Conservation (phyloP, 306 rosid genomes). For the Hippophae tibetana region DNA sequence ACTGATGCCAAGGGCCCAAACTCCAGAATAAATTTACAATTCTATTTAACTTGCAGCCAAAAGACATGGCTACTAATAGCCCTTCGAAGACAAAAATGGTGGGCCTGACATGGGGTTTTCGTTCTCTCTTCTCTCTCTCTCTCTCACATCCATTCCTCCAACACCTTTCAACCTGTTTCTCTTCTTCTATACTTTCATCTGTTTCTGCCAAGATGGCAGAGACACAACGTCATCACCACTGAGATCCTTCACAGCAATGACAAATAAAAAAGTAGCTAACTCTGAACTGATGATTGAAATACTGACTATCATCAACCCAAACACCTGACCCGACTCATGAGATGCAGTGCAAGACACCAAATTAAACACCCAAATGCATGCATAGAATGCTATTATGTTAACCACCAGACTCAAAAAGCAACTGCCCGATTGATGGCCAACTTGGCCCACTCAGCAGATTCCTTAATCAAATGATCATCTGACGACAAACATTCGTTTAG, state of each 20-base stretch:
- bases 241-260: slow-evolving; percentile 51
- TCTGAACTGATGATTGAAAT: slow-evolving; percentile 38
- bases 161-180: slow-evolving; percentile 24
- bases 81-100: slow-evolving; percentile 15
- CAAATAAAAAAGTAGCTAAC: slow-evolving; percentile 38
- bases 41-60: slow-evolving; percentile 26
- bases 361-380: slow-evolving; percentile 72
- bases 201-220: slow-evolving; percentile 77
- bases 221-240: slow-evolving; percentile 41
- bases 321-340: slow-evolving; percentile 62
- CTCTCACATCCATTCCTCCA: slow-evolving; percentile 4
- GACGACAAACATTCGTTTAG: slow-evolving; percentile 76
- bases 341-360: slow-evolving; percentile 70
- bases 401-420: slow-evolving; percentile 47
- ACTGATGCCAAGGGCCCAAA: slow-evolving; percentile 23
- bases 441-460: slow-evolving; percentile 94
- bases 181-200: slow-evolving; percentile 17
- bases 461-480: slow-evolving; percentile 71
- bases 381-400: slow-evolving; percentile 37
- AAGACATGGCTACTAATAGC: slow-evolving; percentile 13
- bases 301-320: slow-evolving; percentile 35
- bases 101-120: slow-evolving; percentile 25
- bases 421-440: slow-evolving; percentile 73
- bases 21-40: slow-evolving; percentile 22
- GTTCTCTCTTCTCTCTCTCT: background rate